Evolutionary conservation across 2,329 filamentous ascomycete genomes (phyloP).

Genomic region (Apiospora koreana): DNA sequence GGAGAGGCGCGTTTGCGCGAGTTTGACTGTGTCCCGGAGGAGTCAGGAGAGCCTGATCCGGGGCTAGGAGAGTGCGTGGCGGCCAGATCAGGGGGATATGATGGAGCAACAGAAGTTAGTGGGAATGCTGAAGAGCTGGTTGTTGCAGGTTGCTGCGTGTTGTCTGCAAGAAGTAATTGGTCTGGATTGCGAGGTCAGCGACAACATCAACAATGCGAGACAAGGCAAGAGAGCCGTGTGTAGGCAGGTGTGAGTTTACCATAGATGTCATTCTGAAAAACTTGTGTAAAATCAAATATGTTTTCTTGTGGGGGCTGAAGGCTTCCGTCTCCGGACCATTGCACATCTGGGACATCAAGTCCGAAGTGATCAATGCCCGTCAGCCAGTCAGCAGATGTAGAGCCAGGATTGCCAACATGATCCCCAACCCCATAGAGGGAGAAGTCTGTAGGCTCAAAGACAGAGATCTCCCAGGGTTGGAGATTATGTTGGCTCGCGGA

Average conservation of each 20-base stretch:
- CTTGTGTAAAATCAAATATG: constrained; percentile 16
- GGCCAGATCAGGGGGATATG: not conserved
- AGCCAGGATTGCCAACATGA: constrained; percentile 1
- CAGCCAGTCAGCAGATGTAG: constrained; percentile 17
- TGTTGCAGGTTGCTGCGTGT: constrained; percentile 1
- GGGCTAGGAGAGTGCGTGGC: not conserved
- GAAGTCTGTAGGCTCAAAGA: constrained; percentile 19
- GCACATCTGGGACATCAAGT: constrained; percentile 21
- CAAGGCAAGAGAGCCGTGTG: not conserved
- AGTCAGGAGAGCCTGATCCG: not conserved
- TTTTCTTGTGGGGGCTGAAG: constrained; percentile 10
- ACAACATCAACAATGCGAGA: not conserved
- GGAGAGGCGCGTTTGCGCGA: constrained; percentile 21
- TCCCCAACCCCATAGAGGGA: constrained; percentile 15
- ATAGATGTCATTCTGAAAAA: constrained; percentile 16
- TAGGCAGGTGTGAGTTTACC: not conserved
- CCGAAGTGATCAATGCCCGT: constrained; percentile 30
- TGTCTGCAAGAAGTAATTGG: constrained; percentile 18
- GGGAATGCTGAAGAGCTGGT: constrained; percentile 9
- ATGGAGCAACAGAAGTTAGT: constrained; percentile 7
- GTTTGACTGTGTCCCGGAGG: constrained; percentile 5
- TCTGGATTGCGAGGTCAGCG: constrained; percentile 16
- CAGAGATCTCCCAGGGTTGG: constrained; percentile 19
- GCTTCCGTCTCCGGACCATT: constrained; percentile 11
- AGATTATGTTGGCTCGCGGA: constrained; percentile 24